Percentiles rank a stretch among this genome's conserved stretches.
These are phyloP conservation scores for Irpex lacteus DNA, from an alignment of 1,284 basidiomycete genomes.

Conservation along the genomic window DNA sequence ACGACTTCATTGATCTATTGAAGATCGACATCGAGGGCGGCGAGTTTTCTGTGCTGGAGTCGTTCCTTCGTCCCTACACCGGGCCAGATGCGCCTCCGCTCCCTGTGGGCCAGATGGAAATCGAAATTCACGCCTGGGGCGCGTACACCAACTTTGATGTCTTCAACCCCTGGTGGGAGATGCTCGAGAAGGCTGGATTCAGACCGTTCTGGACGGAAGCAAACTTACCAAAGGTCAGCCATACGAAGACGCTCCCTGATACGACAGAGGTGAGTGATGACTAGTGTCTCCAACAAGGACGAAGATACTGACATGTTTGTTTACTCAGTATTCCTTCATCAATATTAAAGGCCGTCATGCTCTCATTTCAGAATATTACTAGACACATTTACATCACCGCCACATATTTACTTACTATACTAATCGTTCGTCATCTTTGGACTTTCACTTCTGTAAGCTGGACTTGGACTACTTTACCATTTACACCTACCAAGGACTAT, in stretches of 20 bases:
- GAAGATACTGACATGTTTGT: neutral
- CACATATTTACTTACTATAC: neutral
- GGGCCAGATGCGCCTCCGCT: conserved; percentile 14
- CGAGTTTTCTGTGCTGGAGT: conserved; percentile 39
- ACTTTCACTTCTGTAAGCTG: neutral
- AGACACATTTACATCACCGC: neutral
- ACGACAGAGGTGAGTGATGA: conserved; percentile 30
- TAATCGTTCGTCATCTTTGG: neutral
- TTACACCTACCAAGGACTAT: neutral
- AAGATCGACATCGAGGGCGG: conserved; percentile 46
- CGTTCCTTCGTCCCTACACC: conserved; percentile 31
- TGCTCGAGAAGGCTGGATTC: conserved; percentile 19
- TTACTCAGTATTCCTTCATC: conserved; percentile 7
- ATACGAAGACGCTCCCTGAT: conserved; percentile 27
- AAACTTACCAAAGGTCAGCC: conserved; percentile 35
- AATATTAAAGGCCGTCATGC: conserved; percentile 5
- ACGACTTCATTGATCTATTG: conserved; percentile 42
- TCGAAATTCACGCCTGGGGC: conserved; percentile 34
- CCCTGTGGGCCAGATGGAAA: conserved; percentile 35
- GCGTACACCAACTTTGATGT: conserved; percentile 26
- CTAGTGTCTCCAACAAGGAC: neutral
- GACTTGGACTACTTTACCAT: neutral
- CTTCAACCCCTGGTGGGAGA: conserved; percentile 28
- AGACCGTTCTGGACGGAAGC: conserved; percentile 24
- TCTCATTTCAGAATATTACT: conserved; percentile 6